Base-by-base conservation (phyloP, 2,329 filamentous ascomycete species). In the Xylaria sp. region DNA sequence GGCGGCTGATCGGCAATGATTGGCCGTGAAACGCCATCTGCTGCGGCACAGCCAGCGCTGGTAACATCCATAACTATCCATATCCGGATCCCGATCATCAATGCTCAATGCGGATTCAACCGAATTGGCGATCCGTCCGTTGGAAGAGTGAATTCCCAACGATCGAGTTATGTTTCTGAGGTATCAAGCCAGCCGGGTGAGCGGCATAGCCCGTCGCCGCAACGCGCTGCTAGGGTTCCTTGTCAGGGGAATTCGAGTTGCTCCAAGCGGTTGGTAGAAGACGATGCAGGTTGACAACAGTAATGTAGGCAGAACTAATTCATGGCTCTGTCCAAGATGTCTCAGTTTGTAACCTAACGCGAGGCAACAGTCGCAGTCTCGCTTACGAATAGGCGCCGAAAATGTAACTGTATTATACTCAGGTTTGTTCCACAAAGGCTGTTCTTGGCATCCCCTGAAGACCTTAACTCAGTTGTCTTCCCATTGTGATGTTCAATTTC, bases 331-430 rank as follows among this genome's bases (percentile, higher is more conserved):
- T 37, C 18, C 25, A 20, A 10, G 15, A 15, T 65, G 34, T 44
- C 44, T 39, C 34, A n/a, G 23, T 10, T 15, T 65, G 56, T 44
- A 52, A 64, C 60, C 20, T 5, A 20, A 57, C 54, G 37, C 60
- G 37, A 60, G 32, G 50, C 9, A 20, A 39, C 15, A 54, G 52
- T 58, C 46, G 52, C 63, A 46, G 39, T 58, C 34, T 70, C 41
- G 50, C 41, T 67, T 64, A 54, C 34, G 34, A 39, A 25, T 41
- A 56, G 23, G 58, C n/a, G 48, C 60, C 28, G 52, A 48, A 48
- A 44, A 56, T 55, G 59, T 66, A 55, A 52, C 67, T 59, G 13
- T 18, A 15, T 50, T 56, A 52, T 28, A 39, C 51, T 57, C 23
- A 25, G 12, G 46, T 44, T 51, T 60, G 55, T 46, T 25, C 39